Conservation (phyloP, 352 stramenopile species). For the Pythium apleroticum region DNA sequence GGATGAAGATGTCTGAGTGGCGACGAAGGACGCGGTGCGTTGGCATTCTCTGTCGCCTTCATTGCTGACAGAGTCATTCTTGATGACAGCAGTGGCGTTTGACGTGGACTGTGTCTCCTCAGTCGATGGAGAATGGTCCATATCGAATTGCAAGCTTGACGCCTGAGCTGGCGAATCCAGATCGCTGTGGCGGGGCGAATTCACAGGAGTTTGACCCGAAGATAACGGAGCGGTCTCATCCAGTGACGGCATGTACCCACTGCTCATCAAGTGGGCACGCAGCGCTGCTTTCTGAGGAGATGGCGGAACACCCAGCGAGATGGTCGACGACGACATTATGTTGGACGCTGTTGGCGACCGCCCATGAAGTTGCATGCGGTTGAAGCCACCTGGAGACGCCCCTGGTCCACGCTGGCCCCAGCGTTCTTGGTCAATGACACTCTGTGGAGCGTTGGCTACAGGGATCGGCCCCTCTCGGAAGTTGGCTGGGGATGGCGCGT, state of each 20-base stretch:
- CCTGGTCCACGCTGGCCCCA: slow-evolving; percentile 17
- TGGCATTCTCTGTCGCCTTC: slow-evolving; percentile 18
- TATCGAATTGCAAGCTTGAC: slow-evolving; percentile 22
- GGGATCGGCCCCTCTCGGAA: slow-evolving; percentile 28
- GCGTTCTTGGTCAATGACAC: slow-evolving; percentile 36
- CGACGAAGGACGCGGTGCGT: slow-evolving; percentile 12
- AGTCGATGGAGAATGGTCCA: slow-evolving; percentile 12
- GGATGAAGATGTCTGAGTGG: not conserved
- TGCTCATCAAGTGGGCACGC: slow-evolving; percentile 24
- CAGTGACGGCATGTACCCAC: slow-evolving; percentile 70
- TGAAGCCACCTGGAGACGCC: slow-evolving; percentile 27
- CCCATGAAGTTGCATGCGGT: slow-evolving; percentile 26
- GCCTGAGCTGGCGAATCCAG: not conserved
- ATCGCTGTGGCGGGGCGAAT: slow-evolving; percentile 33
- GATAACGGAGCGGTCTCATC: slow-evolving; percentile 60
- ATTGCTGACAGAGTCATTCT: not conserved
- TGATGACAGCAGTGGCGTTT: not conserved
- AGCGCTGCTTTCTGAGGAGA: slow-evolving; percentile 49
- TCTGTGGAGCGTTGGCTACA: slow-evolving; percentile 39
- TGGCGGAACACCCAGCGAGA: slow-evolving; percentile 28
- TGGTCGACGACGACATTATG: slow-evolving; percentile 16
- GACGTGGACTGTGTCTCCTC: not conserved
- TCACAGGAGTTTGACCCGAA: slow-evolving; percentile 46
- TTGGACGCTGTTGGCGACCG: slow-evolving; percentile 14
- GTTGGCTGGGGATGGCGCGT: slow-evolving; percentile 1